phyloP scores from a whole-genome alignment of 2,329 filamentous ascomycete species.

The Penicillium sp. region DNA sequence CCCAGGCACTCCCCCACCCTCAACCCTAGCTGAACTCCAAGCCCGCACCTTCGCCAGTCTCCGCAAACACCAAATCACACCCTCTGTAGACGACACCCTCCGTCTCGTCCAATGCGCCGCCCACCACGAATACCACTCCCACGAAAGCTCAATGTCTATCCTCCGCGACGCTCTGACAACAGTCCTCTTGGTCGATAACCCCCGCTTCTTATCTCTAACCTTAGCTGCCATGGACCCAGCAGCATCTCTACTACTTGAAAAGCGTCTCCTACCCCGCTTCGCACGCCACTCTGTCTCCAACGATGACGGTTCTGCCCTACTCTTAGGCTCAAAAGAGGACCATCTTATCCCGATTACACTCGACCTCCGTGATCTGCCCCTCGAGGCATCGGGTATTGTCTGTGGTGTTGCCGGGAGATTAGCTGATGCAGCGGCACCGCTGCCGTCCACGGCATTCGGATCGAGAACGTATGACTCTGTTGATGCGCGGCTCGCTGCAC shows the following conservation, averaged over 20 bases:
- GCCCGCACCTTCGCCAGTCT: constrained; percentile 77
- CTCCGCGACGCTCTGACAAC: constrained; percentile 40
- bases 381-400: constrained; percentile 90
- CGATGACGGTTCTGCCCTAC: constrained; percentile 55
- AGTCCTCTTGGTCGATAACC: constrained; percentile 38
- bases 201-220: constrained; percentile 50
- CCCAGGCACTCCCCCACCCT: constrained; percentile 70
- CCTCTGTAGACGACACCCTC: constrained; percentile 64
- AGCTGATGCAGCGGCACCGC: constrained; percentile 61
- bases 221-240: constrained; percentile 45
- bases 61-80: constrained; percentile 69
- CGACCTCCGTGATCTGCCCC: constrained; percentile 72
- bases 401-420: constrained; percentile 85
- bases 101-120: constrained; percentile 80
- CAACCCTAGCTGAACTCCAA: constrained; percentile 75
- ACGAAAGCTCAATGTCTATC: constrained; percentile 38
- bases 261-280: constrained; percentile 60
- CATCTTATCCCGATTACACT: constrained; percentile 81
- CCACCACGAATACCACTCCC: constrained; percentile 44
- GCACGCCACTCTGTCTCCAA: constrained; percentile 53
- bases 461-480: constrained; percentile 18
- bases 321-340: constrained; percentile 68
- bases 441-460: constrained; percentile 21
- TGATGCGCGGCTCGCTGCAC: constrained; percentile 10
- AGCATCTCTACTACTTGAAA: constrained; percentile 46